Evolutionary conservation across 2,329 filamentous ascomycete genomes (phyloP).

Genomic region (Graphilbum ipis-grandicollis): DNA sequence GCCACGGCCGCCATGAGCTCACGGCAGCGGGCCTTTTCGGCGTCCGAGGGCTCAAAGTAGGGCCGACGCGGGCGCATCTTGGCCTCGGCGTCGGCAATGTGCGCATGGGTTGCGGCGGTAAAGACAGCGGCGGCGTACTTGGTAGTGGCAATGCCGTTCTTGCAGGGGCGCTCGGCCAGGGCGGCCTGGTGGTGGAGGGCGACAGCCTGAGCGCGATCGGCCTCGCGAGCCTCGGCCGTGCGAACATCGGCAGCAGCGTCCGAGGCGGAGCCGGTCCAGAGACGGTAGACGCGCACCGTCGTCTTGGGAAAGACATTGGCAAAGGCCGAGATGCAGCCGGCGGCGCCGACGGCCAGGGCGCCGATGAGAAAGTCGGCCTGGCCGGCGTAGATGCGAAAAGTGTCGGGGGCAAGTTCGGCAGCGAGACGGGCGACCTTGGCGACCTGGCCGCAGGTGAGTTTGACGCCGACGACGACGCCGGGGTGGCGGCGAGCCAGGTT

Average conservation of each 20-base stretch:
- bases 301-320: slow-evolving; percentile 44
- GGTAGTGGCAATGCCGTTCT: slow-evolving; percentile 48
- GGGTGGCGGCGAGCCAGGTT: slow-evolving; percentile 22
- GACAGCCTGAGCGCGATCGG: slow-evolving; percentile 39
- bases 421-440: slow-evolving; percentile 50
- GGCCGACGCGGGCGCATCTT: slow-evolving; percentile 42
- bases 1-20: slow-evolving; percentile 24
- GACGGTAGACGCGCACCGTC: slow-evolving; percentile 37
- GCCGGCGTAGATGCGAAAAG: slow-evolving; percentile 53
- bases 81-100: slow-evolving; percentile 39
- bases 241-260: slow-evolving; percentile 1
- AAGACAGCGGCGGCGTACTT: slow-evolving; percentile 50
- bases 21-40: slow-evolving; percentile 23
- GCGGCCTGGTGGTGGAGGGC: slow-evolving; percentile 43
- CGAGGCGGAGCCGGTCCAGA: slow-evolving; percentile 24
- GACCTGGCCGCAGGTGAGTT: slow-evolving; percentile 51
- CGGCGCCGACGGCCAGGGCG: slow-evolving; percentile 37
- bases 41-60: slow-evolving; percentile 32
- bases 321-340: slow-evolving; percentile 44
- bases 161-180: slow-evolving; percentile 47
- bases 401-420: slow-evolving; percentile 28
- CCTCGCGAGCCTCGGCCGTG: slow-evolving; percentile 17
- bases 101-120: slow-evolving; percentile 33
- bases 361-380: slow-evolving; percentile 54
- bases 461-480: slow-evolving; percentile 9